Evolutionary conservation across 139 green algal species (phyloP).

Genomic region (Chlamydomonas incerta): DNA sequence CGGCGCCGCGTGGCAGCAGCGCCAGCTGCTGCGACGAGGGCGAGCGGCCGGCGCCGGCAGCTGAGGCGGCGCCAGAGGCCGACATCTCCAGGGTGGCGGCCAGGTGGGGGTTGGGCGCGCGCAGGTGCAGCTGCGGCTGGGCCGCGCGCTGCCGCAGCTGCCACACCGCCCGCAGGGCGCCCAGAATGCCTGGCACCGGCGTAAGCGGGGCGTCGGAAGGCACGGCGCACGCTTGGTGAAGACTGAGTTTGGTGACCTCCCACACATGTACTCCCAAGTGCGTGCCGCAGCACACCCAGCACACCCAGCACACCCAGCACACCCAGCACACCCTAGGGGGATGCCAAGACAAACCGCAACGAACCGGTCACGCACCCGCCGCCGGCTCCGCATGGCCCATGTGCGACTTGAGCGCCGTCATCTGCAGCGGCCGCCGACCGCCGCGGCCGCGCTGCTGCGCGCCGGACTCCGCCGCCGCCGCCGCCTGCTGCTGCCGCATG

Average conservation of each 20-base stretch:
- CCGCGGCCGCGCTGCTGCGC: background rate
- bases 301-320: too few species aligned
- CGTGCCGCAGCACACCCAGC: too few species aligned
- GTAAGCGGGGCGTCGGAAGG: too few species aligned
- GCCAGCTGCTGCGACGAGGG: background rate
- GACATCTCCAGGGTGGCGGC: conserved; percentile 43
- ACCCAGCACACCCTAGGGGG: too few species aligned
- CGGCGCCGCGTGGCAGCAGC: background rate
- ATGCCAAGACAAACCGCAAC: too few species aligned
- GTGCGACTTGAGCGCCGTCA: conserved; percentile 59
- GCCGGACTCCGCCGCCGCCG: background rate
- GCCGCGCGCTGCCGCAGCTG: conserved; percentile 38
- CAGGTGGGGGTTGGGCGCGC: conserved; percentile 68
- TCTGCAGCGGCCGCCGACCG: background rate
- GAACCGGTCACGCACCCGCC: too few species aligned
- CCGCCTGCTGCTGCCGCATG: background rate
- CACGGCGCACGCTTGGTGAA: too few species aligned
- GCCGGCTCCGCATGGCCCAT: conserved; percentile 70
- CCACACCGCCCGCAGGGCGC: conserved; percentile 46
- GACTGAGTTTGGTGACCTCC: too few species aligned
- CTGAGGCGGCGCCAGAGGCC: background rate
- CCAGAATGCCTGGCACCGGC: conserved; percentile 70
- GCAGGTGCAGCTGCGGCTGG: conserved; percentile 61
- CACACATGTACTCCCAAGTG: too few species aligned
- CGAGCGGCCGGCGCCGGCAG: background rate